A percentile compares a stretch with the other conserved stretches of the same genome.
Evolutionary conservation across 805 yeast genomes (phyloP).

Genomic region (Teunomyces funiuensis): DNA sequence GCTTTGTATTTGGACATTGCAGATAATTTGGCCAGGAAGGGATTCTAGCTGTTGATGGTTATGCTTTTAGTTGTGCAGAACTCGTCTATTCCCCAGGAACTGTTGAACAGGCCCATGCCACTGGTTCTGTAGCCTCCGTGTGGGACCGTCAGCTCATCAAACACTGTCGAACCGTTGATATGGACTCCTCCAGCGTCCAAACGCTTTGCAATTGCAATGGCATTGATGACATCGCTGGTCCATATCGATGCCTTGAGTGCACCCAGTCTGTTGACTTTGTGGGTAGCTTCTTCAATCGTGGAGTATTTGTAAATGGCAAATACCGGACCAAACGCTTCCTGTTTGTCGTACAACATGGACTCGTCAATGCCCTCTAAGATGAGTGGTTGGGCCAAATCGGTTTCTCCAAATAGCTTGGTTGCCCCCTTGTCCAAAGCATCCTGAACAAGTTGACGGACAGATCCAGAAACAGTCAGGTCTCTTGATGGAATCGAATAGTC

Average conservation of each 20-base stretch:
- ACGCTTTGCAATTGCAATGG: slow-evolving; percentile 30
- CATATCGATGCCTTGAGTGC: slow-evolving; percentile 42
- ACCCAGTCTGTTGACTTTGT: slow-evolving; percentile 25
- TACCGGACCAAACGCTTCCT: slow-evolving; percentile 48
- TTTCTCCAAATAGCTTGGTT: slow-evolving; percentile 21
- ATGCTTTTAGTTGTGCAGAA: slow-evolving; percentile 38
- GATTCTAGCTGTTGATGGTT: slow-evolving; percentile 46
- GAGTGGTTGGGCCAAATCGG: slow-evolving; percentile 22
- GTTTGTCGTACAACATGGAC: slow-evolving; percentile 25
- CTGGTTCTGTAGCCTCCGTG: slow-evolving; percentile 47
- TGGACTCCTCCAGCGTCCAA: slow-evolving; percentile 44
- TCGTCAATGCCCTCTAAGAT: slow-evolving; percentile 31
- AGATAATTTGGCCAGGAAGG: slow-evolving; percentile 57
- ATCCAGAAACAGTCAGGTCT: slow-evolving; percentile 20
- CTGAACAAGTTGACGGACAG: slow-evolving; percentile 24
- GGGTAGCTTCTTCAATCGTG: slow-evolving; percentile 11
- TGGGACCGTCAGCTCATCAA: slow-evolving; percentile 38
- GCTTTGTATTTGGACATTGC: slow-evolving; percentile 70
- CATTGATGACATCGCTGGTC: slow-evolving; percentile 36
- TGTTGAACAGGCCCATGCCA: slow-evolving; percentile 39
- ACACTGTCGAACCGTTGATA: slow-evolving; percentile 32
- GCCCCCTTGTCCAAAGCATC: slow-evolving; percentile 44
- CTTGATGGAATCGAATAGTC: slow-evolving; percentile 14
- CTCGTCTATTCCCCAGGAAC: slow-evolving; percentile 45
- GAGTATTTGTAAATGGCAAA: slow-evolving; percentile 28